Base-by-base conservation (phyloP, 352 stramenopile species). In the Pythium vanterpoolii region DNA sequence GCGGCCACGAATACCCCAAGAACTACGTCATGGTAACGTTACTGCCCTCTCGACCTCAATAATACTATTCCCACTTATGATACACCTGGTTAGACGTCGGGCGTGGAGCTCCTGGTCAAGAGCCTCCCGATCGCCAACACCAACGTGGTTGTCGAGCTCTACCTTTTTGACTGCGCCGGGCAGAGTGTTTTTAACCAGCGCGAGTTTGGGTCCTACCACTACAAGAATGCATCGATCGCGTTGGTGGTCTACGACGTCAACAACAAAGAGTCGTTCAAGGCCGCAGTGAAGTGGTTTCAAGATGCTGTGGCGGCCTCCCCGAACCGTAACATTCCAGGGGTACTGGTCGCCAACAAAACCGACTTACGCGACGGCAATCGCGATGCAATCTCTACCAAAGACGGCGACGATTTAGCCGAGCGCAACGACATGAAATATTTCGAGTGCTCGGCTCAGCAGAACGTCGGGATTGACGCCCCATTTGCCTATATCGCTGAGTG, bases 21-120 rank as follows among this genome's bases (percentile, higher is more conserved):
- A 98, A 97, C 68, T 98, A 98, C 71, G 73, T 97, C 42, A 98
- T 98, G 93, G 85, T 91, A 50, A n/a, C n/a, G n/a, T n/a, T n/a
- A n/a, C n/a, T n/a, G n/a, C n/a, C n/a, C n/a, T n/a, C n/a, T n/a
- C n/a, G n/a, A n/a, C n/a, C n/a, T n/a, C n/a, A n/a, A n/a, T n/a
- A n/a, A n/a, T n/a, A n/a, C n/a, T n/a, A n/a, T n/a, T 48, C 16
- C 31, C 33, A 31, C 21, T n/a, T 60, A 9, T 23, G 16, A 2
- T 21, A 1, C 1, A 40, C 18, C 10, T 31, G 16, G 3, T 18
- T 16, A 96, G 86, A 98, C 93, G 3, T 95, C 88, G 18, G 78
- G 83, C 46, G 86, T 96, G 7, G 92, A 98, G 62, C 86, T 98
- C 21, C 75, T 74, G 54, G 90, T 97, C 28, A 97, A 97, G 71